phyloP scores from a whole-genome alignment of 2,329 filamentous ascomycete species.

The Aphanoascus verrucosus region DNA sequence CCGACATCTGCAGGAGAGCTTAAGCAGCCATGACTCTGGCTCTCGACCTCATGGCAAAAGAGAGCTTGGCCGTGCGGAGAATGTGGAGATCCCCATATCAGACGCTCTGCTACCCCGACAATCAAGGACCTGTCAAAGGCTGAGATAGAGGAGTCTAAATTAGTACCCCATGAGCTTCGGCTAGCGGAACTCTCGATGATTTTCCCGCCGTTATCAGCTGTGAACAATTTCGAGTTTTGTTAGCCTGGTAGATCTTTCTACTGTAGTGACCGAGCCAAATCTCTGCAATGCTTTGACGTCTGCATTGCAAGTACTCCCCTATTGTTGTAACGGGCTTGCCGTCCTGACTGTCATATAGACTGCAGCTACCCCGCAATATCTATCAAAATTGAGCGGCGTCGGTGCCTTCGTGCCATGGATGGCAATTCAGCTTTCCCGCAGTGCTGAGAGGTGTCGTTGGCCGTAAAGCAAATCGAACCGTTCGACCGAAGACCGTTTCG shows the following conservation, averaged over 20 bases:
- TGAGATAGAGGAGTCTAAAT: background rate
- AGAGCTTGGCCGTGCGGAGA: conserved; percentile 6
- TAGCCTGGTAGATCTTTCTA: too few species aligned
- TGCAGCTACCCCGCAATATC: too few species aligned
- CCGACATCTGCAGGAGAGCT: background rate
- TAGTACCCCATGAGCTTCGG: background rate
- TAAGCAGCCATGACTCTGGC: background rate
- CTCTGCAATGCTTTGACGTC: too few species aligned
- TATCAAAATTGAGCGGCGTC: too few species aligned
- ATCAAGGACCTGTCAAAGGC: background rate
- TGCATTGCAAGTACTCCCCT: too few species aligned
- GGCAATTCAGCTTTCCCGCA: too few species aligned
- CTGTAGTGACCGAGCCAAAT: too few species aligned
- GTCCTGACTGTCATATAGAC: too few species aligned
- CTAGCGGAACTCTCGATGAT: background rate
- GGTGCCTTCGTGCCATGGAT: too few species aligned
- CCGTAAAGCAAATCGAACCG: background rate
- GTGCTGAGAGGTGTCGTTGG: background rate
- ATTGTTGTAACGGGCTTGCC: too few species aligned
- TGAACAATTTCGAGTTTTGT: background rate
- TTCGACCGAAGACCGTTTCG: too few species aligned
- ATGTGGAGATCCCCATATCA: background rate
- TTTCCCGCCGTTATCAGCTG: conserved; percentile 4
- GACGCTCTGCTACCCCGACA: background rate
- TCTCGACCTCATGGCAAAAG: background rate